A percentile compares a stretch with the other conserved stretches of the same genome.
Evolutionary conservation across 73 alveolate species (phyloP).

Genomic region (Paramecium primaurelia): DNA sequence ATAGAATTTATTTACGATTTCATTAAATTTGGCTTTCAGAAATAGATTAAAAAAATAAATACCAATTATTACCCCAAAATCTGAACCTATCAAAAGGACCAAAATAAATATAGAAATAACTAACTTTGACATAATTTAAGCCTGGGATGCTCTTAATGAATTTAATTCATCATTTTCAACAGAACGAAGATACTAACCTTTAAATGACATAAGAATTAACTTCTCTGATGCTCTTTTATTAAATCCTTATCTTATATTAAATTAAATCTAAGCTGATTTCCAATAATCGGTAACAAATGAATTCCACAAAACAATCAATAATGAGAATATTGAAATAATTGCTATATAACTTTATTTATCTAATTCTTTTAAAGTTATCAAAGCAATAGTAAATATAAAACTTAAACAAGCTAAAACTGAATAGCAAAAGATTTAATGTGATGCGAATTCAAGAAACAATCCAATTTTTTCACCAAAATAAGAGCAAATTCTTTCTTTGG

Average conservation of each 20-base stretch:
- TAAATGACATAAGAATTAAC: not conserved
- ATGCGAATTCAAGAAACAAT: not conserved
- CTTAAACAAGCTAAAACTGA: not conserved
- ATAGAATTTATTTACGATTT: not conserved
- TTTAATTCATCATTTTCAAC: not conserved
- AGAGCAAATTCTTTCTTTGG: not conserved
- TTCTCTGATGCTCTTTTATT: not conserved
- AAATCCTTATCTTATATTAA: not conserved
- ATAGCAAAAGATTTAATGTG: not conserved
- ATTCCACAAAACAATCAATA: not conserved
- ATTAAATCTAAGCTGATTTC: not conserved
- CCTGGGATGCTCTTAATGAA: not conserved
- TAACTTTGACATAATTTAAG: not conserved
- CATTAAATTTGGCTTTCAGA: not conserved
- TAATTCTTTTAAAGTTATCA: not conserved
- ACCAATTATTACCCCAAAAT: not conserved
- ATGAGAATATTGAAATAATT: not conserved
- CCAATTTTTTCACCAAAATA: constrained; percentile 18
- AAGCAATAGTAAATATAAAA: not conserved
- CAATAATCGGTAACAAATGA: not conserved
- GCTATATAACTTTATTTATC: not conserved
- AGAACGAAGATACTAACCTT: not conserved
- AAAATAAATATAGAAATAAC: not conserved
- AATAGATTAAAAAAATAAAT: not conserved
- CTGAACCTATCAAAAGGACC: not conserved